A percentile compares a stretch with the other conserved stretches of the same genome.
These are phyloP conservation scores for Atkinsonella hypoxylon DNA, from an alignment of 2,329 filamentous ascomycete species.

Conservation along the genomic window DNA sequence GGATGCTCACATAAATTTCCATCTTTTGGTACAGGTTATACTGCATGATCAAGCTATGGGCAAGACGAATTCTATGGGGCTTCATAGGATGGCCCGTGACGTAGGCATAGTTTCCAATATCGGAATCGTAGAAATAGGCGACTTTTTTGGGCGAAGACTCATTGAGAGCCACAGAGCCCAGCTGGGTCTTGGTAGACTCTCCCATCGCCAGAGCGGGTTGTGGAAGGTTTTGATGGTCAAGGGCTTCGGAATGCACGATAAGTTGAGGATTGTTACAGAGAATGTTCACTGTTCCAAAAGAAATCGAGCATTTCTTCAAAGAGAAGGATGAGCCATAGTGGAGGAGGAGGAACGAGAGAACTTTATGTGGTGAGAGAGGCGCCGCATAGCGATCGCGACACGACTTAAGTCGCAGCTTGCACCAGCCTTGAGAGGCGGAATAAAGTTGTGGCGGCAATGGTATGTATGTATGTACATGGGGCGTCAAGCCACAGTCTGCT, in stretches of 20 bases:
- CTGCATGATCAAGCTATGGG: slow-evolving; percentile 90
- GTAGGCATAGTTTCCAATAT: slow-evolving; percentile 97
- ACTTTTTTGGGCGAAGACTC: slow-evolving; percentile 59
- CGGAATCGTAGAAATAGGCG: slow-evolving; percentile 96
- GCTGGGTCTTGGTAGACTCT: slow-evolving; percentile 20
- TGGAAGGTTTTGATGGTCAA: background rate
- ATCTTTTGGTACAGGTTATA: slow-evolving; percentile 95
- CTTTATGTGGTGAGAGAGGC: background rate
- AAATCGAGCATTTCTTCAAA: background rate
- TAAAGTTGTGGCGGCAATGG: slow-evolving; percentile 18
- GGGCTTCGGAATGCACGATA: background rate
- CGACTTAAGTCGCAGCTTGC: background rate
- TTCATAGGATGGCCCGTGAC: slow-evolving; percentile 98
- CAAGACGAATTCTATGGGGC: slow-evolving; percentile 86
- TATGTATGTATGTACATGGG: background rate
- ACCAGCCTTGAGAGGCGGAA: slow-evolving; percentile 12
- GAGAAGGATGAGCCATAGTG: background rate
- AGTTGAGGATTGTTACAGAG: background rate
- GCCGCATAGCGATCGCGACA: slow-evolving; percentile 3
- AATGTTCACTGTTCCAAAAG: background rate
- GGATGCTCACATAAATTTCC: slow-evolving; percentile 73
- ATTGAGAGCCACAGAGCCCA: slow-evolving; percentile 35
- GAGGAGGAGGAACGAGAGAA: background rate
- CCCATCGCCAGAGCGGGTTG: slow-evolving; percentile 17
- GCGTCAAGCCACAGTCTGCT: background rate